These are phyloP conservation scores for Arthrobotrys entomopaga DNA, from an alignment of 2,329 filamentous ascomycete genomes.

Conservation along the genomic window DNA sequence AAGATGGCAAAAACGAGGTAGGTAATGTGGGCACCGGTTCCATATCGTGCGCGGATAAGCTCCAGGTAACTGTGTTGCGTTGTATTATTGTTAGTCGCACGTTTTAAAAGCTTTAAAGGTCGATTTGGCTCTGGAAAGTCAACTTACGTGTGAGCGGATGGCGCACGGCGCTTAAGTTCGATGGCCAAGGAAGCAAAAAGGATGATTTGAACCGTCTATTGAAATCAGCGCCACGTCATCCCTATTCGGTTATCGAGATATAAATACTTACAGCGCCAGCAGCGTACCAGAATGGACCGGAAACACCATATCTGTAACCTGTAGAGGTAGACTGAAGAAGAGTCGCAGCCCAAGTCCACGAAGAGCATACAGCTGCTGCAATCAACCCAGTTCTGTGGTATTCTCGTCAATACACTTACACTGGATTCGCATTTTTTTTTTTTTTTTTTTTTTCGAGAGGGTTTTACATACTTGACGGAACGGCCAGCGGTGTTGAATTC, in stretches of 20 bases:
- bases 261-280: constrained; percentile 49
- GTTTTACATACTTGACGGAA: constrained; percentile 72
- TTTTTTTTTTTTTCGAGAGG: constrained; percentile 9
- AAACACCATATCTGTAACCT: constrained; percentile 79
- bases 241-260: background rate
- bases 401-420: background rate
- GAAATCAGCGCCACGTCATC: constrained; percentile 5
- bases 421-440: background rate
- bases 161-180: constrained; percentile 84
- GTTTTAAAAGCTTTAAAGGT: background rate
- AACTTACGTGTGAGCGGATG: constrained; percentile 77
- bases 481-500: constrained; percentile 74
- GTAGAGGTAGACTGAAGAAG: constrained; percentile 82
- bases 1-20: constrained; percentile 84
- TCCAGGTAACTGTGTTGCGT: constrained; percentile 64
- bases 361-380: constrained; percentile 50
- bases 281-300: constrained; percentile 69
- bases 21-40: constrained; percentile 75
- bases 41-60: constrained; percentile 83
- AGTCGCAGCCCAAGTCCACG: constrained; percentile 73
- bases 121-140: background rate
- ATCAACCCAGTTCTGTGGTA: constrained; percentile 44
- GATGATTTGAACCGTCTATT: constrained; percentile 72
- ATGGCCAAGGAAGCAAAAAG: constrained; percentile 91
- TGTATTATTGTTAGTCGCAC: constrained; percentile 7